A percentile compares a stretch with the other conserved stretches of the same genome.
These are phyloP conservation scores for Rhizophora apiculata DNA, from an alignment of 345 rosid species.

Conservation along the genomic window DNA sequence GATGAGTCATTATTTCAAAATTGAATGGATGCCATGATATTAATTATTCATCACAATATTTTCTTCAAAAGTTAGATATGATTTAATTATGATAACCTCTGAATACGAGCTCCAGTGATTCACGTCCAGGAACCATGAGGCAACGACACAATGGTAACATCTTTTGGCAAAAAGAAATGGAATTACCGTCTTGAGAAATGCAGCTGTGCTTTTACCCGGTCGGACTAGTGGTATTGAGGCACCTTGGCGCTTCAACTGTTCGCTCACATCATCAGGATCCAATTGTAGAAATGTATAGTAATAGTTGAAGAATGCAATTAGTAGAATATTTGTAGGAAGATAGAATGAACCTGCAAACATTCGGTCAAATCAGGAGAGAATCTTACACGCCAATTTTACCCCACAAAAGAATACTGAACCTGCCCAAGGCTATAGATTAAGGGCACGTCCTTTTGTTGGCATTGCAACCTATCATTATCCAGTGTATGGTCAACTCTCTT, in stretches of 20 bases:
- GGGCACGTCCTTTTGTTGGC: background rate
- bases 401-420: background rate
- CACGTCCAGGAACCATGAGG: background rate
- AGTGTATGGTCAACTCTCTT: background rate
- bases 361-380: background rate
- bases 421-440: too few relatives aligned
- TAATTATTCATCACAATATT: too few relatives aligned
- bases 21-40: too few relatives aligned
- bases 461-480: background rate
- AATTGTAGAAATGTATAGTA: constrained; percentile 95
- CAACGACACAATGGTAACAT: background rate
- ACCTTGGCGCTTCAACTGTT: constrained; percentile 95
- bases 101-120: background rate
- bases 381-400: background rate
- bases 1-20: too few relatives aligned
- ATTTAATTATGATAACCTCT: too few relatives aligned
- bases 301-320: constrained; percentile 98
- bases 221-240: constrained; percentile 92
- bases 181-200: constrained; percentile 77
- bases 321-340: constrained; percentile 80
- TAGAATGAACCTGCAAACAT: constrained; percentile 74
- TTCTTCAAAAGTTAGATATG: too few relatives aligned
- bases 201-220: constrained; percentile 91
- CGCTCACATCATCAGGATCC: constrained; percentile 98
- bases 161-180: constrained; percentile 1